Evolutionary conservation across 768 basidiomycete species (phyloP).

Genomic region (Tephrocybe sp.): DNA sequence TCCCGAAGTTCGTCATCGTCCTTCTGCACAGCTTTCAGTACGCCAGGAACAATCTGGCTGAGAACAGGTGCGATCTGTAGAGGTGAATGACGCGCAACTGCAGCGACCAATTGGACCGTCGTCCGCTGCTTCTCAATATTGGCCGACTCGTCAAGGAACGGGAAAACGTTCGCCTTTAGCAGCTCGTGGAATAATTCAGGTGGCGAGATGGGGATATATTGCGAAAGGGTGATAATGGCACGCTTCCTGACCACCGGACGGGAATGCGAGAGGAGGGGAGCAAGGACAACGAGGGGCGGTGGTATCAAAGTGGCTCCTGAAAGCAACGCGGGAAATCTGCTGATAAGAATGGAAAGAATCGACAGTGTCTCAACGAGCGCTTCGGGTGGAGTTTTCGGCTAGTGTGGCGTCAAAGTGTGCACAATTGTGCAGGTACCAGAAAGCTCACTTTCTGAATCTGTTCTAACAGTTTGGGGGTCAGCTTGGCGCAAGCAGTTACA

Average conservation of each 20-base stretch:
- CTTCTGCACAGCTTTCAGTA: slow-evolving; percentile 65
- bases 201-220: slow-evolving; percentile 76
- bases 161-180: slow-evolving; percentile 57
- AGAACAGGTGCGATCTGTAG: slow-evolving; percentile 62
- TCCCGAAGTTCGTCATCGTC: slow-evolving; percentile 88
- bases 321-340: slow-evolving; percentile 75
- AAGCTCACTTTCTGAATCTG: slow-evolving; percentile 72
- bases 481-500: slow-evolving; percentile 74
- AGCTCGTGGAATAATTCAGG: slow-evolving; percentile 62
- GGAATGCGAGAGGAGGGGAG: slow-evolving; percentile 69
- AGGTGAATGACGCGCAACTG: slow-evolving; percentile 75
- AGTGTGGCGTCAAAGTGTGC: background rate
- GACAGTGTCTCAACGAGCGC: slow-evolving; percentile 81
- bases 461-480: slow-evolving; percentile 79
- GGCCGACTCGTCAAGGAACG: slow-evolving; percentile 52
- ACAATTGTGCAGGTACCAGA: background rate
- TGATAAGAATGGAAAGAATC: slow-evolving; percentile 86
- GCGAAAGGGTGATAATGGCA: slow-evolving; percentile 82
- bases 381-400: slow-evolving; percentile 75
- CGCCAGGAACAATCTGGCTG: slow-evolving; percentile 63
- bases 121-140: slow-evolving; percentile 72
- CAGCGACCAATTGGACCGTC: slow-evolving; percentile 76
- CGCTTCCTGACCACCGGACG: slow-evolving; percentile 92
- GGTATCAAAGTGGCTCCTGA: slow-evolving; percentile 51
- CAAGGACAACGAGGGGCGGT: slow-evolving; percentile 65